Evolutionary conservation across 164 flowering plant species (phyloP).

Genomic region (Liriodendron chinense): DNA sequence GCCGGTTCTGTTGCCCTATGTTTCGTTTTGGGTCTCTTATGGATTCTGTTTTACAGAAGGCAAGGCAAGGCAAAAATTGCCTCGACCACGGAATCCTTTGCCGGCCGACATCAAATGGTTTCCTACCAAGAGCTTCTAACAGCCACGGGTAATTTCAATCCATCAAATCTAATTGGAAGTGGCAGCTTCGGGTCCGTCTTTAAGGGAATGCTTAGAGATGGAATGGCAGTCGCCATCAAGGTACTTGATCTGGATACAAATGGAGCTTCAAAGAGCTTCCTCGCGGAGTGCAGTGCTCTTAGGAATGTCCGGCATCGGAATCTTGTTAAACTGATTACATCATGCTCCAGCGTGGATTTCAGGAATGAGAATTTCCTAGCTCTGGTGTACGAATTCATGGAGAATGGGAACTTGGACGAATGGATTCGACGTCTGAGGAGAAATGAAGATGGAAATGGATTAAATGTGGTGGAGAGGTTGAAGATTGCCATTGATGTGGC

Average conservation of each 20-base stretch:
- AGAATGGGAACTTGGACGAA: too few species aligned
- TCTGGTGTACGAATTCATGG: too few species aligned
- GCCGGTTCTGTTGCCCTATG: neutral
- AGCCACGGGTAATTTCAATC: slow-evolving; percentile 35
- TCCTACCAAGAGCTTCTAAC: slow-evolving; percentile 34
- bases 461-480: neutral
- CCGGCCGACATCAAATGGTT: slow-evolving; percentile 23
- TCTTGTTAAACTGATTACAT: too few species aligned
- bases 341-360: too few species aligned
- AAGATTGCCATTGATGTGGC: slow-evolving; percentile 6
- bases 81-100: neutral
- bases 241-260: slow-evolving; percentile 24
- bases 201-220: slow-evolving; percentile 29
- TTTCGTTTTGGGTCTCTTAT: neutral
- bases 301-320: too few species aligned
- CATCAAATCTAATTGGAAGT: slow-evolving; percentile 37
- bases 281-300: slow-evolving; percentile 53
- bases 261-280: slow-evolving; percentile 38
- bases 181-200: slow-evolving; percentile 62
- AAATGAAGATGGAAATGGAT: neutral
- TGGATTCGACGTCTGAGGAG: slow-evolving; percentile 25
- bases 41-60: neutral
- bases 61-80: too few species aligned
- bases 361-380: too few species aligned
- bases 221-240: slow-evolving; percentile 35